Evolutionary conservation across 768 basidiomycete species (phyloP).

Genomic region (Tubosaeta brunneosetosa): DNA sequence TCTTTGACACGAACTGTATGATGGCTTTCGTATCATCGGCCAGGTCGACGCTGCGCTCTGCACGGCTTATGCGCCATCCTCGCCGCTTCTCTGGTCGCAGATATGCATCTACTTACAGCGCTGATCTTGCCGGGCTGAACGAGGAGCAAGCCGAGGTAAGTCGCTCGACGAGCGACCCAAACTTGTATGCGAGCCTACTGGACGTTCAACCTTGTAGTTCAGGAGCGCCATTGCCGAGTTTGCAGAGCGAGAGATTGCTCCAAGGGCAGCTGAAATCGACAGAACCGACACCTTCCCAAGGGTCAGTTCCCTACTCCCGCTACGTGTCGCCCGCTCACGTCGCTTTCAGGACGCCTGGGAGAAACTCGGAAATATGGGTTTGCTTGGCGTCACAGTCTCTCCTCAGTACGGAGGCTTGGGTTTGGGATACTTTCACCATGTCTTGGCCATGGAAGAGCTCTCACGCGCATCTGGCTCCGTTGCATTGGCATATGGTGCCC

Average conservation of each 20-base stretch:
- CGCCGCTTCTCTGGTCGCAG: conserved; percentile 2
- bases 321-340: conserved; percentile 5
- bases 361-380: conserved; percentile 88
- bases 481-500: conserved; percentile 87
- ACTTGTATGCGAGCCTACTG: neutral
- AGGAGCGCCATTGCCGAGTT: conserved; percentile 75
- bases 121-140: conserved; percentile 68
- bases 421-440: conserved; percentile 83
- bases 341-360: conserved; percentile 71
- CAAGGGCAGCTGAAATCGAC: conserved; percentile 83
- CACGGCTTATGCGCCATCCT: neutral
- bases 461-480: conserved; percentile 89
- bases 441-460: conserved; percentile 91
- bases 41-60: conserved; percentile 9
- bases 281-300: conserved; percentile 75
- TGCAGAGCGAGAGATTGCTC: conserved; percentile 78
- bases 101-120: conserved; percentile 57
- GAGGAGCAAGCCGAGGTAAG: conserved; percentile 77
- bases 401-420: conserved; percentile 78
- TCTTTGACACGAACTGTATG: neutral
- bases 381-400: conserved; percentile 82
- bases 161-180: neutral
- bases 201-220: conserved; percentile 48
- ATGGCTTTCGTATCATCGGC: conserved; percentile 14
- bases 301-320: conserved; percentile 38